Percentiles rank a stretch among this genome's conserved stretches.
These are phyloP conservation scores for Pleurotus cornucopiae DNA, from an alignment of 768 basidiomycete species.

Conservation along the genomic window DNA sequence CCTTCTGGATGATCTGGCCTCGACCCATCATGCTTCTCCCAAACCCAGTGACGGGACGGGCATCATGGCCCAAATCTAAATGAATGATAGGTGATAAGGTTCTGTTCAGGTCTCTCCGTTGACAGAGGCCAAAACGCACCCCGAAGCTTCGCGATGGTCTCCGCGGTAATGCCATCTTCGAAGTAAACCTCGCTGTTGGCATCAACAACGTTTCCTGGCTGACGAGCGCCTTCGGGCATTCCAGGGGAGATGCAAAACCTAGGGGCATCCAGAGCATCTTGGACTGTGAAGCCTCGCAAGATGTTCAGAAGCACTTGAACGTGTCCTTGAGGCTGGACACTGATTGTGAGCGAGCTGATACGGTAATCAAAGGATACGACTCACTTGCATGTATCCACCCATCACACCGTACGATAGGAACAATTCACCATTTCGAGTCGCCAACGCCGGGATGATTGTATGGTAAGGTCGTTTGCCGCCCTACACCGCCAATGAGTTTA, in stretches of 20 bases:
- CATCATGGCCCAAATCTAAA: conserved; percentile 88
- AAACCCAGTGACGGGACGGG: conserved; percentile 57
- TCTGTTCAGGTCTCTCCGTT: not conserved
- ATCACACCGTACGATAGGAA: conserved; percentile 90
- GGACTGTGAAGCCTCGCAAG: conserved; percentile 80
- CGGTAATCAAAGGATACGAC: not conserved
- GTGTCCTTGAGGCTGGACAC: conserved; percentile 83
- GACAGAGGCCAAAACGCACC: conserved; percentile 35
- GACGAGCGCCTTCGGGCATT: conserved; percentile 53
- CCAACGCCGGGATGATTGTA: conserved; percentile 92
- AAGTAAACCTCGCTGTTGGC: conserved; percentile 84
- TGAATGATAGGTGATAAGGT: conserved; percentile 1
- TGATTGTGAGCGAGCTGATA: not conserved
- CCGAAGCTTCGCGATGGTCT: conserved; percentile 62
- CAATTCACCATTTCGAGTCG: conserved; percentile 70
- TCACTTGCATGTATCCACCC: conserved; percentile 87
- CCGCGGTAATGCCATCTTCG: conserved; percentile 72
- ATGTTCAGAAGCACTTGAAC: conserved; percentile 92
- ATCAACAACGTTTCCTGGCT: conserved; percentile 52
- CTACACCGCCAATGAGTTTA: conserved; percentile 23
- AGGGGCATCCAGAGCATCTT: conserved; percentile 90
- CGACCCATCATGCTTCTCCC: conserved; percentile 67
- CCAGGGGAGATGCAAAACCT: conserved; percentile 95
- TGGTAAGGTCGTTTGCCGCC: conserved; percentile 85
- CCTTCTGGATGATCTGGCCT: conserved; percentile 86